phyloP scores from a whole-genome alignment of 2,329 filamentous ascomycete genomes.

The Tricladium varicosporioides region DNA sequence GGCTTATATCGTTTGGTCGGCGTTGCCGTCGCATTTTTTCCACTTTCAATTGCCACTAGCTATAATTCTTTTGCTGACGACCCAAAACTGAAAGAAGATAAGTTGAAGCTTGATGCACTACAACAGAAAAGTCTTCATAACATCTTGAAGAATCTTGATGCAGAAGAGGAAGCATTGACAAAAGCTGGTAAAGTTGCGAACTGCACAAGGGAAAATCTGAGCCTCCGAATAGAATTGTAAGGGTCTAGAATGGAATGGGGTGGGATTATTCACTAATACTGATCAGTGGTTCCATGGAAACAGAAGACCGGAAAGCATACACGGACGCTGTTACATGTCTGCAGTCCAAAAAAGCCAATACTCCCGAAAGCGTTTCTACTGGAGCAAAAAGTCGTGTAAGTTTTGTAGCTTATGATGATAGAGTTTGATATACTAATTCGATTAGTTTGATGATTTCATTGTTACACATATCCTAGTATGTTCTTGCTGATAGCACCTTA shows the following conservation, averaged over 20 bases:
- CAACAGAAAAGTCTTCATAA: neutral
- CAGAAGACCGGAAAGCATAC: slow-evolving; percentile 23
- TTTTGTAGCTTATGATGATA: neutral
- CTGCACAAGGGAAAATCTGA: neutral
- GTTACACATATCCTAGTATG: slow-evolving; percentile 32
- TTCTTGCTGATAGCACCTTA: neutral
- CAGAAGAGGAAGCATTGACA: neutral
- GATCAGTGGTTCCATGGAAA: slow-evolving; percentile 3
- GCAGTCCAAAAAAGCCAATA: slow-evolving; percentile 26
- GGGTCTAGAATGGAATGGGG: neutral
- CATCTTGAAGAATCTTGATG: neutral
- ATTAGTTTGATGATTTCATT: slow-evolving; percentile 35
- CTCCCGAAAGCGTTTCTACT: slow-evolving; percentile 27
- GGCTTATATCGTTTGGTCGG: too few relatives aligned
- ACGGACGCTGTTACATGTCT: slow-evolving; percentile 37
- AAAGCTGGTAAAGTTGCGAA: neutral
- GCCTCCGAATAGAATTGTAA: slow-evolving; percentile 1
- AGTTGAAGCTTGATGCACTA: neutral
- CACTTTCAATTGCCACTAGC: too few relatives aligned
- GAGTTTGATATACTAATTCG: neutral
- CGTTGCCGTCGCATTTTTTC: too few relatives aligned
- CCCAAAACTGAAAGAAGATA: neutral
- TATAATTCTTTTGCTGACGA: too few relatives aligned
- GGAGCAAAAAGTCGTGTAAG: slow-evolving; percentile 33
- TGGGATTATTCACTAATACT: neutral